Conservation (phyloP, 139 green algal species). For the Closterium sp. region DNA sequence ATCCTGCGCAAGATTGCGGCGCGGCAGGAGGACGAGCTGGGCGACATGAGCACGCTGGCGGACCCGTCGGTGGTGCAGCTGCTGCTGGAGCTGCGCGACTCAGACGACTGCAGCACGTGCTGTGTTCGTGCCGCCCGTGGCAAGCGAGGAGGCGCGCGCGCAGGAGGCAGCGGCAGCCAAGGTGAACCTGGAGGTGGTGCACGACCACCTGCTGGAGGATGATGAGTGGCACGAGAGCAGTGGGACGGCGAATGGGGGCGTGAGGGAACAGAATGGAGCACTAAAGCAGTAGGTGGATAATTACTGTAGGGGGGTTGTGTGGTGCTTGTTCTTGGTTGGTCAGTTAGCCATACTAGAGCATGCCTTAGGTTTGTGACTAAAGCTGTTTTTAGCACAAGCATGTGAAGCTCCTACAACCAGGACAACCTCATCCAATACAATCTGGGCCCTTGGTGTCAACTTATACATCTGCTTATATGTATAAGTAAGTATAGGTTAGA, state of each 20-base stretch:
- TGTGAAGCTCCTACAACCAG: no score
- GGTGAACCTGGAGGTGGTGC: background rate
- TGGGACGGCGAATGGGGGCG: no score
- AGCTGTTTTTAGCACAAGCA: no score
- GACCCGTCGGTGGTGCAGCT: conserved; percentile 72
- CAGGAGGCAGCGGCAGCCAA: background rate
- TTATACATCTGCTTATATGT: no score
- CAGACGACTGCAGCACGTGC: background rate
- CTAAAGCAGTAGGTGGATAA: background rate
- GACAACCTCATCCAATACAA: no score
- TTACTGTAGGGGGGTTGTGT: no score
- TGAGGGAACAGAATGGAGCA: background rate
- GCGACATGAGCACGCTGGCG: conserved; percentile 62
- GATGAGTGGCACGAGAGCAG: background rate
- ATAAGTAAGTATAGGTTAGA: no score
- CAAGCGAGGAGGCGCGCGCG: background rate
- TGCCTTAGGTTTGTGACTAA: no score
- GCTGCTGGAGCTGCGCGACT: conserved; percentile 64
- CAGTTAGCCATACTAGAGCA: no score
- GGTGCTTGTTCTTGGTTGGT: no score
- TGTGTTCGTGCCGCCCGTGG: background rate
- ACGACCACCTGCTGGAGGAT: background rate
- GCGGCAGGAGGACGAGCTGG: conserved; percentile 17
- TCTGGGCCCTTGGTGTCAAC: no score
- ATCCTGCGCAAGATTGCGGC: conserved; percentile 76